phyloP scores from a whole-genome alignment of 2,329 filamentous ascomycete genomes.

The Echinosphaeria canescens region DNA sequence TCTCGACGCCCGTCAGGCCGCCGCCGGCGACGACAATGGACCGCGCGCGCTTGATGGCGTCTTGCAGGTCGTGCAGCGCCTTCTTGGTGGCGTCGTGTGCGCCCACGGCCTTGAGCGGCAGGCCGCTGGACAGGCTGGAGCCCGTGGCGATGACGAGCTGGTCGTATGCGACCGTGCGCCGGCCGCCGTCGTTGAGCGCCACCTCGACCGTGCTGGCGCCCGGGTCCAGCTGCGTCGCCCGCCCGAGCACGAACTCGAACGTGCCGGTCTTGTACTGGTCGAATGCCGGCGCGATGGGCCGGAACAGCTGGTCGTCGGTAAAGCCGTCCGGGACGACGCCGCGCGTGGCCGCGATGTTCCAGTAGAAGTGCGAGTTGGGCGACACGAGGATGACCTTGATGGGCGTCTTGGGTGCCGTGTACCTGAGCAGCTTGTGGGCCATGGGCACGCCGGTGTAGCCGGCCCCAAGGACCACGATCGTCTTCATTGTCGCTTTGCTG shows the following conservation, averaged over 20 bases:
- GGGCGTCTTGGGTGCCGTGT: slow-evolving; percentile 19
- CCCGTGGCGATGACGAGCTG: slow-evolving; percentile 36
- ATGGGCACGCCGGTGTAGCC: slow-evolving; percentile 28
- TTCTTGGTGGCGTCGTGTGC: slow-evolving; percentile 20
- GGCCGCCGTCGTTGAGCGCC: slow-evolving; percentile 8
- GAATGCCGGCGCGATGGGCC: slow-evolving; percentile 24
- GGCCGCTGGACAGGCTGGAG: slow-evolving; percentile 15
- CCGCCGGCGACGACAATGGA: slow-evolving; percentile 34
- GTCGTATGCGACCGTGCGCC: slow-evolving; percentile 21
- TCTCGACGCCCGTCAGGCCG: slow-evolving; percentile 32
- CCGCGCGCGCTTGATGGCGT: slow-evolving; percentile 18
- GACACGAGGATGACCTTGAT: slow-evolving; percentile 32
- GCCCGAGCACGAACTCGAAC: slow-evolving; percentile 28
- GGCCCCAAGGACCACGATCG: slow-evolving; percentile 30
- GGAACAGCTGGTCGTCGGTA: slow-evolving; percentile 25
- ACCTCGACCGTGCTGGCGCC: slow-evolving; percentile 22
- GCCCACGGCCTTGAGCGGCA: slow-evolving; percentile 29
- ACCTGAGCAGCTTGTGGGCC: slow-evolving; percentile 30
- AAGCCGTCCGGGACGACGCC: slow-evolving; percentile 27
- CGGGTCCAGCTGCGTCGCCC: slow-evolving; percentile 18
- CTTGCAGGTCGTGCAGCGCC: slow-evolving; percentile 16
- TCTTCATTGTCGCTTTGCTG: slow-evolving; percentile 20
- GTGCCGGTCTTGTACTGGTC: slow-evolving; percentile 22
- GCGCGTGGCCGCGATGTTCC: slow-evolving; percentile 33
- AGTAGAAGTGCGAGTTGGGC: slow-evolving; percentile 34